Evolutionary conservation across 768 basidiomycete genomes (phyloP).

Genomic region (Phaeotremella fagi): DNA sequence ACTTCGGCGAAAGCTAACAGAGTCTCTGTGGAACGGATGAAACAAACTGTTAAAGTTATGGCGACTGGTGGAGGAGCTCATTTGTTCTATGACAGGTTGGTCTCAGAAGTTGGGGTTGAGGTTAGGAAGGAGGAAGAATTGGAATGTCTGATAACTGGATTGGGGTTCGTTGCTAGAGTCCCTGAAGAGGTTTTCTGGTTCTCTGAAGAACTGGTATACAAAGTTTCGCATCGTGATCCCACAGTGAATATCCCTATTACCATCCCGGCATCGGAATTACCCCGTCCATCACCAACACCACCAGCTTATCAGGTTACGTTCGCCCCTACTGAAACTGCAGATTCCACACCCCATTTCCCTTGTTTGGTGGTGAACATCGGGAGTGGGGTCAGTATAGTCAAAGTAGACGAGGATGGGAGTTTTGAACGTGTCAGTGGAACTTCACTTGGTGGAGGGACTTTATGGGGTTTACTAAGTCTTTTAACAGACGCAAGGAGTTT

Average conservation of each 20-base stretch:
- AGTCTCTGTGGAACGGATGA: constrained; percentile 86
- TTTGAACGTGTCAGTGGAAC: constrained; percentile 97
- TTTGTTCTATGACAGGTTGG: constrained; percentile 81
- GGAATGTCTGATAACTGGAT: constrained; percentile 94
- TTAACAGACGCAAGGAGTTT: constrained; percentile 92
- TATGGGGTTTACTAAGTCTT: constrained; percentile 92
- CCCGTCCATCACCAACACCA: constrained; percentile 84
- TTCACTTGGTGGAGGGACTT: constrained; percentile 90
- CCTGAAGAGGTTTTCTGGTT: constrained; percentile 98
- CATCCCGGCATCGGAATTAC: constrained; percentile 52
- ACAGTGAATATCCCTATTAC: constrained; percentile 15
- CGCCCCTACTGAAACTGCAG: constrained; percentile 52
- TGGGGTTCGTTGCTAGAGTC: constrained; percentile 92
- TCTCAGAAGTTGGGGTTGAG: constrained; percentile 69
- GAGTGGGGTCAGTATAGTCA: constrained; percentile 94
- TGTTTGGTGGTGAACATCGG: constrained; percentile 98
- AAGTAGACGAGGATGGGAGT: constrained; percentile 88
- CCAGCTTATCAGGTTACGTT: constrained; percentile 86
- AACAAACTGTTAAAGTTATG: constrained; percentile 88
- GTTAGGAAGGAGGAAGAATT: constrained; percentile 93
- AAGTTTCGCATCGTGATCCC: constrained; percentile 52
- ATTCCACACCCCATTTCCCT: constrained; percentile 78
- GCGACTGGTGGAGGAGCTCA: constrained; percentile 97
- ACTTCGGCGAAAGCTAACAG: constrained; percentile 78
- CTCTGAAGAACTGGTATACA: constrained; percentile 86